Conservation (phyloP, 78 protist genomes). For the Dictyostelium brefeldianum region DNA sequence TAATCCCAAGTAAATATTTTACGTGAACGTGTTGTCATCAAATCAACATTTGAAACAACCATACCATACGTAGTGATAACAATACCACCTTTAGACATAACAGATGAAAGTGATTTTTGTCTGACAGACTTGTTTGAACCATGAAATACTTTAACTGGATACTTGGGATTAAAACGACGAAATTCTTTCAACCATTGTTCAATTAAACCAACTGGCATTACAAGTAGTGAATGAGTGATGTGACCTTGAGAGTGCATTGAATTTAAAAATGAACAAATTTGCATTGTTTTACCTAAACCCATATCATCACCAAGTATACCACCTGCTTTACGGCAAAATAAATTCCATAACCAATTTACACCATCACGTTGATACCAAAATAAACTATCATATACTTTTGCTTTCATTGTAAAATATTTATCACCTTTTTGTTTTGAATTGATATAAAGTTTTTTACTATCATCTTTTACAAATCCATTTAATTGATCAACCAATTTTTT, state of each 20-base stretch:
- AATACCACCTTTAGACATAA: conserved; percentile 71
- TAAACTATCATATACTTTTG: conserved; percentile 26
- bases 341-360: conserved; percentile 74
- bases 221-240: conserved; percentile 22
- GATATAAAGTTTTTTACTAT: neutral
- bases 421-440: conserved; percentile 4
- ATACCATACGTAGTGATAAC: conserved; percentile 84
- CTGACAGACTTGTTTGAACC: neutral
- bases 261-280: conserved; percentile 64
- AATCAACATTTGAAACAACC: conserved; percentile 30
- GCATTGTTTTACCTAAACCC: conserved; percentile 92
- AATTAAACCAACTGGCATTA: conserved; percentile 71
- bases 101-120: conserved; percentile 2
- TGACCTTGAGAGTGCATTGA: neutral
- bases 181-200: conserved; percentile 70
- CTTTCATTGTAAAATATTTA: conserved; percentile 2
- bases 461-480: conserved; percentile 55
- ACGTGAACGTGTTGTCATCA: neutral
- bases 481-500: conserved; percentile 45
- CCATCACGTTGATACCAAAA: conserved; percentile 82
- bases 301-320: conserved; percentile 87
- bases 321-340: conserved; percentile 44
- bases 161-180: conserved; percentile 20
- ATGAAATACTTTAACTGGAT: conserved; percentile 39
- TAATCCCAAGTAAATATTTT: conserved; percentile 72